Evolutionary conservation across 2,329 filamentous ascomycete species (phyloP).

Genomic region (Talaromyces verruculosus): DNA sequence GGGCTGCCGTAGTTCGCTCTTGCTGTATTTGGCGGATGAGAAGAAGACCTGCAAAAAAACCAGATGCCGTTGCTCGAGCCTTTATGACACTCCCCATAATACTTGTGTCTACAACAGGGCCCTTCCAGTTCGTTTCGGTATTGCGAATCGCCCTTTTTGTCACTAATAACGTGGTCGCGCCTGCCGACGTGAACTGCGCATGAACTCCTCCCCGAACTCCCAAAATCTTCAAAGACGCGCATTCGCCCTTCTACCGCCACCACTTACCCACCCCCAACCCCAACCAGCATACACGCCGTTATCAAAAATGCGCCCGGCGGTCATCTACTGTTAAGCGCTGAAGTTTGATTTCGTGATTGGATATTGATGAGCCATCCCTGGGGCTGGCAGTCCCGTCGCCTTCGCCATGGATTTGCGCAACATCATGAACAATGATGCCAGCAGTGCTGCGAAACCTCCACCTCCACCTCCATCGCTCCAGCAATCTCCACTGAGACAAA

Average conservation of each 20-base stretch:
- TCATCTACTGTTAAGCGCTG: background rate
- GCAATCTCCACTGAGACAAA: constrained; percentile 32
- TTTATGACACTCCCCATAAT: background rate
- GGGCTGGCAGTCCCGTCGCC: constrained; percentile 24
- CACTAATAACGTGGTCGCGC: constrained; percentile 5
- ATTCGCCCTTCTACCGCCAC: constrained; percentile 9
- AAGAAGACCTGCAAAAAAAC: background rate
- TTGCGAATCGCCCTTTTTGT: background rate
- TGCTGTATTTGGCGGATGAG: background rate
- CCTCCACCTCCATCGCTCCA: constrained; percentile 29
- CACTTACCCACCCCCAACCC: background rate
- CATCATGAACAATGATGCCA: constrained; percentile 52
- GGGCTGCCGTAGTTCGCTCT: constrained; percentile 13
- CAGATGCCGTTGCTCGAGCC: background rate
- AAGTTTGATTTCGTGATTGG: constrained; percentile 17
- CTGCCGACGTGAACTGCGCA: background rate
- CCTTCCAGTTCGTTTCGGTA: background rate
- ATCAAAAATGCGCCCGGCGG: constrained; percentile 11
- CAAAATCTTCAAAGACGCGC: constrained; percentile 20
- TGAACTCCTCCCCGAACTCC: constrained; percentile 1
- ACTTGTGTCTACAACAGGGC: background rate
- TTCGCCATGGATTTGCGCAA: constrained; percentile 54
- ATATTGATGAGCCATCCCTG: constrained; percentile 21
- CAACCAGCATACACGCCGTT: background rate
- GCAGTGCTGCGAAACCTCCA: constrained; percentile 33